Base-by-base conservation (phyloP, 352 stramenopile genomes). In the Nannochloropsis limnetica region DNA sequence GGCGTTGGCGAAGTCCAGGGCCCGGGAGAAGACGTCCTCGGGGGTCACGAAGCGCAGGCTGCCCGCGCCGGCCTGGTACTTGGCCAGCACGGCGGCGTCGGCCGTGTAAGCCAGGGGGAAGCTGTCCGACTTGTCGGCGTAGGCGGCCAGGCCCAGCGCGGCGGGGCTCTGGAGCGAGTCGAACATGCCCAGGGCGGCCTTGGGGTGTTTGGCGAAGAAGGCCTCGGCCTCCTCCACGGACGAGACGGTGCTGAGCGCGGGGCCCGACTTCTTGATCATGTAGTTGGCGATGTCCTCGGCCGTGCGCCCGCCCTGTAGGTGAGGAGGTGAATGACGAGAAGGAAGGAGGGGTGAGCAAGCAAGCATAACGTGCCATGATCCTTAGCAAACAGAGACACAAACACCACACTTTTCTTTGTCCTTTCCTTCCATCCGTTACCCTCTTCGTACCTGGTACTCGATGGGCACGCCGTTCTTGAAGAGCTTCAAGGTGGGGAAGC, bases 401-500 rank as follows among this genome's bases (percentile, higher is more conserved):
- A 69, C 20, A 23, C 20, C 54, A 69, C 54, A 69, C 54, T 69
- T 69, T 28, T 69, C 44, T 20, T n/a, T n/a, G n/a, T 28, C 20
- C 54, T 69, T 69, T 69, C 44, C 44, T 67, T 67, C 44, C 44
- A 67, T 67, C 44, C 44, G 44, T 20, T 28, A 69, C 54, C 6
- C 23, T 28, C 54, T 15, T 28, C 54, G 20, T 15, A 69, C 91
- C 85, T 92, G 92, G 85, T 96, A 94, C 88, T 95, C 94, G 82
- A 90, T 86, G 3, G 88, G 68, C 23, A 87, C 85, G 43, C 84
- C 85, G 69, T 93, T 90, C 88, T 95, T 94, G 86, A 96, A 95
- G 85, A 95, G 95, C 89, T 96, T 96, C 83, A 97, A 88, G 81
- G 92, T 96, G 32, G 93, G 93, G 89, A 95, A 96, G 23, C 92